Percentiles rank a stretch among this genome's conserved stretches.
Evolutionary conservation across 2,329 filamentous ascomycete genomes (phyloP).

Genomic region (Karstenula rhodostoma): DNA sequence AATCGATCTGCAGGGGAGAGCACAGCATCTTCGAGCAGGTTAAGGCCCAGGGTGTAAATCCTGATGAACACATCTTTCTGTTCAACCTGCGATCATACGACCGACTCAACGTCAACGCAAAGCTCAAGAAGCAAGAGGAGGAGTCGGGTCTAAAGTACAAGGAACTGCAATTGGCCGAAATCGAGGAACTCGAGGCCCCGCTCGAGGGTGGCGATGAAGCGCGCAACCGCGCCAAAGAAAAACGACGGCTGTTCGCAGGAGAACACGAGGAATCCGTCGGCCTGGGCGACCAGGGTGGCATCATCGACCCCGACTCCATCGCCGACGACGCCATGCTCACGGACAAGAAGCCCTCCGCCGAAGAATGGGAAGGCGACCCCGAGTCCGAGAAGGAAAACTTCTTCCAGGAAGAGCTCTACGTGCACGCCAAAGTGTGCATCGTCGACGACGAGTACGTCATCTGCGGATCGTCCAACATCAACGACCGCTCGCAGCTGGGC

Average conservation of each 20-base stretch:
- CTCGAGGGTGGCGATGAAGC: slow-evolving; percentile 47
- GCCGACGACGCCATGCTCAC: slow-evolving; percentile 85
- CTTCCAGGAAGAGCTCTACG: slow-evolving; percentile 95
- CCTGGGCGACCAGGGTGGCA: slow-evolving; percentile 46
- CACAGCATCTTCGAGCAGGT: slow-evolving; percentile 89
- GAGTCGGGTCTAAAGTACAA: slow-evolving; percentile 84
- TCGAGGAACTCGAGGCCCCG: slow-evolving; percentile 80
- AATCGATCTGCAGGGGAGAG: slow-evolving; percentile 90
- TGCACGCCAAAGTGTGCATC: slow-evolving; percentile 91
- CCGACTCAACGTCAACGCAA: slow-evolving; percentile 82
- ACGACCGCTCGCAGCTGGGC: slow-evolving; percentile 87
- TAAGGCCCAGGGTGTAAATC: slow-evolving; percentile 76
- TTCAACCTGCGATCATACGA: slow-evolving; percentile 96
- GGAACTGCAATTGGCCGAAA: slow-evolving; percentile 85
- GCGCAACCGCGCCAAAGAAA: slow-evolving; percentile 55
- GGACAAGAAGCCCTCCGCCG: slow-evolving; percentile 69
- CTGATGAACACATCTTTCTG: slow-evolving; percentile 81
- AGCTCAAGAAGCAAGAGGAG: slow-evolving; percentile 77
- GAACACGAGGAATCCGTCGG: slow-evolving; percentile 49
- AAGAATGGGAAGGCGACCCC: slow-evolving; percentile 76
- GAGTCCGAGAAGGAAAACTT: slow-evolving; percentile 85
- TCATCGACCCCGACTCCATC: slow-evolving; percentile 67
- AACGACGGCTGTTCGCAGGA: slow-evolving; percentile 56
- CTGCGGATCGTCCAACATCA: slow-evolving; percentile 88
- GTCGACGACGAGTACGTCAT: slow-evolving; percentile 86